A percentile compares a stretch with the other conserved stretches of the same genome.
phyloP scores from a whole-genome alignment of 176 grass and related monocot genomes.

The Oryza punctata region DNA sequence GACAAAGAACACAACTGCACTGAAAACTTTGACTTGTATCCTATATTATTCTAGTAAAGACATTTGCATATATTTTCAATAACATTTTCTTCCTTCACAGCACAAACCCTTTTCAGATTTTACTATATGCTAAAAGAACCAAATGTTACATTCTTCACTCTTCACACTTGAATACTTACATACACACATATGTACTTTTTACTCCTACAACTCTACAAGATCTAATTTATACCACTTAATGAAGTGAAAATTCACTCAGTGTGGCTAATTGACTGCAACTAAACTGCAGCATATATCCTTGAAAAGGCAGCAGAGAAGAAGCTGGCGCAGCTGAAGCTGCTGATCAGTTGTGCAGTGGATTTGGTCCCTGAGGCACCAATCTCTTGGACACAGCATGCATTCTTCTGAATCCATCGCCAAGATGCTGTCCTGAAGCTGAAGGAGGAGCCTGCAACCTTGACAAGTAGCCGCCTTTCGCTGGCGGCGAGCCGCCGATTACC shows the following conservation, averaged over 20 bases:
- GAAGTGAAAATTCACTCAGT: conserved; percentile 15
- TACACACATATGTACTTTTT: neutral
- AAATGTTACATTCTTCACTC: neutral
- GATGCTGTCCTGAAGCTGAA: neutral
- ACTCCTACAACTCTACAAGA: neutral
- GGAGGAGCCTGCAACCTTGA: neutral
- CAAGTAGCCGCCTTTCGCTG: neutral
- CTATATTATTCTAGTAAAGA: neutral
- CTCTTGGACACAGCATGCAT: conserved; percentile 60
- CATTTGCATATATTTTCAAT: conserved; percentile 16
- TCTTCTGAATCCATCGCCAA: neutral
- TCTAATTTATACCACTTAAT: neutral
- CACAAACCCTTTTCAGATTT: neutral
- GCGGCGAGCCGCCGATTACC: neutral
- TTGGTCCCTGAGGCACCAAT: conserved; percentile 75
- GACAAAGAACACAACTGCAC: conserved; percentile 28
- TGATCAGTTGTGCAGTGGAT: conserved; percentile 82
- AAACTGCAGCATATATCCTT: neutral
- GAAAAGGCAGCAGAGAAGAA: neutral
- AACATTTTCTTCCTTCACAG: neutral
- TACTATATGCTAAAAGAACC: neutral
- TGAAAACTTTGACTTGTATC: conserved; percentile 28
- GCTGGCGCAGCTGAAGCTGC: neutral
- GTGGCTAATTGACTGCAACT: neutral
- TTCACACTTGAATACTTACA: neutral